phyloP scores from a whole-genome alignment of 345 rosid species.

The Durio zibethinus region DNA sequence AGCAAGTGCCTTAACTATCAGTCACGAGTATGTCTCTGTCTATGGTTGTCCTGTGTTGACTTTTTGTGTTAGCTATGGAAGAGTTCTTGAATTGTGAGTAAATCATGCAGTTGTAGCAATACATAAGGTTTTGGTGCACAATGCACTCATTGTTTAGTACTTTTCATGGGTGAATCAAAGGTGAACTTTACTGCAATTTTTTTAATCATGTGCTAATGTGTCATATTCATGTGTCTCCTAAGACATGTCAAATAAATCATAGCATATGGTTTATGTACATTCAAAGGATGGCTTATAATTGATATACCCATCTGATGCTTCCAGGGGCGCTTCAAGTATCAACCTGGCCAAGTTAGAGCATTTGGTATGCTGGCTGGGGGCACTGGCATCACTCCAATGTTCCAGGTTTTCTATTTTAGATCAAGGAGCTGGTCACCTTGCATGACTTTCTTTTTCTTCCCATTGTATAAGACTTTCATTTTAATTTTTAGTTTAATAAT shows the following conservation, averaged over 20 bases:
- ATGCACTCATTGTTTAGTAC: neutral
- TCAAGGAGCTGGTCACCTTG: neutral
- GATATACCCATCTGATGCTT: neutral
- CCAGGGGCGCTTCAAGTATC: slow-evolving; percentile 71
- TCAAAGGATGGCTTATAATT: neutral
- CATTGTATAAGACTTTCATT: neutral
- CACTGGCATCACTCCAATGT: slow-evolving; percentile 75
- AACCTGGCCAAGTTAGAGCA: slow-evolving; percentile 55
- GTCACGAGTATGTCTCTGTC: neutral
- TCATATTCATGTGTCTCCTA: neutral
- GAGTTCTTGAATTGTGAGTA: neutral
- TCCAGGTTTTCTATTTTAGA: slow-evolving; percentile 40
- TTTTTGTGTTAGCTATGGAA: neutral
- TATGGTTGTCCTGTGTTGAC: neutral
- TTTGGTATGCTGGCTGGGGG: slow-evolving; percentile 79
- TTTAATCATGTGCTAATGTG: neutral
- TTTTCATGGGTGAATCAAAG: neutral
- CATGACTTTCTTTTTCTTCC: neutral
- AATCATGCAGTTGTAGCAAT: neutral
- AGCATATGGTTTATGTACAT: neutral
- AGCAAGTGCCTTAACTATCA: neutral
- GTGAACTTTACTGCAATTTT: neutral
- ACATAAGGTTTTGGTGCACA: neutral
- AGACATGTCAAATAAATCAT: neutral
- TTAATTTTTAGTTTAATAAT: neutral